Percentiles rank a stretch among this genome's conserved stretches.
phyloP scores from a whole-genome alignment of 2,329 filamentous ascomycete species.

The Trichoderma asperellum region DNA sequence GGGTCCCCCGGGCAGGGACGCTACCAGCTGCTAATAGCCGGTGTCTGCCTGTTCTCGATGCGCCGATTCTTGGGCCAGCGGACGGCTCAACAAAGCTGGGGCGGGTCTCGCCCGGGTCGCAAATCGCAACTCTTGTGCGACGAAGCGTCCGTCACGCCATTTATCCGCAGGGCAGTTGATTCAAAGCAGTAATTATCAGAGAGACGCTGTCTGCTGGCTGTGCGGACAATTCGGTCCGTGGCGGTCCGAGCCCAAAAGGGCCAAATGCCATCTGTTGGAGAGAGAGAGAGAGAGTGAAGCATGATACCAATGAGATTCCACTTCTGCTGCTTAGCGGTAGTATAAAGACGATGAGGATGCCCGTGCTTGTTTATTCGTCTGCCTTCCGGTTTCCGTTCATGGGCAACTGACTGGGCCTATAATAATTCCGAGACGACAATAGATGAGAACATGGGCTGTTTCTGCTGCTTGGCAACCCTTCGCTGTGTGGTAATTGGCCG shows the following conservation, averaged over 20 bases:
- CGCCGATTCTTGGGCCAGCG: conserved; percentile 3
- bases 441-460: neutral
- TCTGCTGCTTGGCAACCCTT: neutral
- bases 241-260: conserved; percentile 14
- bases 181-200: conserved; percentile 18
- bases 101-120: neutral
- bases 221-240: conserved; percentile 7
- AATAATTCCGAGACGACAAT: too few species aligned
- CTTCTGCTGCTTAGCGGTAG: neutral
- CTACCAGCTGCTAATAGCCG: conserved; percentile 19
- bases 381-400: neutral
- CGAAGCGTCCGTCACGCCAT: neutral
- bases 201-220: neutral
- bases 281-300: too few species aligned
- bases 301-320: neutral
- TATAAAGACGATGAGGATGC: neutral
- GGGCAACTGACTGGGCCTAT: neutral
- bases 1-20: neutral
- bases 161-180: neutral
- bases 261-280: neutral
- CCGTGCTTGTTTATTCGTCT: neutral
- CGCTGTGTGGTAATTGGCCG: neutral
- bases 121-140: neutral
- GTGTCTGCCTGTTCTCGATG: conserved; percentile 9
- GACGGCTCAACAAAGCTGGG: conserved; percentile 18